Percentiles rank a stretch among this genome's conserved stretches.
Conservation (phyloP, 176 grass and related monocot species). For the Oryza meyeriana region DNA sequence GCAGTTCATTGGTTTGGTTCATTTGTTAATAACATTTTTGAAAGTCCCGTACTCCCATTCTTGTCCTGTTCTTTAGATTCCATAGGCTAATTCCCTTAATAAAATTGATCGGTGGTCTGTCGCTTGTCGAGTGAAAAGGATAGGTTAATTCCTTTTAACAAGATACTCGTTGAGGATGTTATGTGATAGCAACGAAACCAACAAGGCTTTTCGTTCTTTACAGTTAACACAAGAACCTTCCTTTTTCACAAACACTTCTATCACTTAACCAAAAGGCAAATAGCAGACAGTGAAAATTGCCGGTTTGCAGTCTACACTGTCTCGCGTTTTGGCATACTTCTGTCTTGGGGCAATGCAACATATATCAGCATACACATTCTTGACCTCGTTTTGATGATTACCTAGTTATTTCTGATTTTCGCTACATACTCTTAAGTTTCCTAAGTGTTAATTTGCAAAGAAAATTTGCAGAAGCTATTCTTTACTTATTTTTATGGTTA, state of each 20-base stretch:
- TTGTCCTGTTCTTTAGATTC: background rate
- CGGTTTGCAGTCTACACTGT: background rate
- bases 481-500: background rate
- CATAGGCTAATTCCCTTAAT: background rate
- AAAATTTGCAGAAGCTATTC: background rate
- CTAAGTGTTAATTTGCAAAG: background rate
- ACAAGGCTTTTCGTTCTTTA: background rate
- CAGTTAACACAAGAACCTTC: background rate
- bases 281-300: background rate
- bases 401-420: background rate
- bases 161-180: background rate
- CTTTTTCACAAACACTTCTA: background rate
- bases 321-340: background rate
- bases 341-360: background rate
- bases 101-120: too few relatives aligned
- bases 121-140: background rate
- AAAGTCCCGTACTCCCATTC: background rate
- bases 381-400: constrained; percentile 1
- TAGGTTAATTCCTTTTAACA: background rate
- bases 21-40: background rate
- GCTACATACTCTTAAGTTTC: background rate
- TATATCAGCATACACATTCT: background rate
- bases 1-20: background rate
- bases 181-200: background rate
- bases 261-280: background rate